Evolutionary conservation across 805 yeast species (phyloP), one percentile per base, ranked within the genome.

Genomic region (Yamadazyma endophytica): DNA sequence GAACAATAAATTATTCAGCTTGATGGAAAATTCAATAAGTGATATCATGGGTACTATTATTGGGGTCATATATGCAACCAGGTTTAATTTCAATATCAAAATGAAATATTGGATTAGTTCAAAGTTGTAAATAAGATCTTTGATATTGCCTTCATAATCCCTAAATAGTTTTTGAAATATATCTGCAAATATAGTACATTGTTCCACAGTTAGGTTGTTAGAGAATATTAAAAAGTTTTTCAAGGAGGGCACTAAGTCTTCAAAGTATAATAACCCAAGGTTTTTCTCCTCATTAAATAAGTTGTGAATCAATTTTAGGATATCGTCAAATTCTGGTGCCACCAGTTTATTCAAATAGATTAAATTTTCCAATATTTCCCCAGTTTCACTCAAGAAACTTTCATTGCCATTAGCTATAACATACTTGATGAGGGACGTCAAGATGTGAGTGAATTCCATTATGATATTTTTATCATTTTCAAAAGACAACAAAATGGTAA

Each of bases 401-500:
- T 77, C 79, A 45, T 85, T 55, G 23, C 75, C 75, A 49, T 82
- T 72, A 21, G 64, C 70, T 23, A 90, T 66, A 5, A 89, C 82
- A 42, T 70, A 75, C 37, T 72, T 72, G 26, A 87, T 75, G 11
- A 80, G 78, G 5, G 95, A 94, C 29, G 71, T 59, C 29, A 84
- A 73, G 5, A 78, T 75, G 32, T 73, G 78, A 49, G 85, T 87
- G 30, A 89, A 64, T 50, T 68, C 70, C 15, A 56, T 58, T 11
- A 86, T 79, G 29, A 82, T 70, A 24, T 77, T 83, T 6, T 66
- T 65, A 2, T 96, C 80, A 50, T 81, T 82, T 54, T 92, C 95
- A 61, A 89, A 77, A 4, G 95, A 79, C 29, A 85, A 58, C 24
- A 90, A 59, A 32, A 90, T 80, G 0, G 96, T 86, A 19, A 82